A percentile compares a stretch with the other conserved stretches of the same genome.
Evolutionary conservation across 495 filamentous ascomycete genomes (phyloP).

Genomic region (Sordaria brevicollis): DNA sequence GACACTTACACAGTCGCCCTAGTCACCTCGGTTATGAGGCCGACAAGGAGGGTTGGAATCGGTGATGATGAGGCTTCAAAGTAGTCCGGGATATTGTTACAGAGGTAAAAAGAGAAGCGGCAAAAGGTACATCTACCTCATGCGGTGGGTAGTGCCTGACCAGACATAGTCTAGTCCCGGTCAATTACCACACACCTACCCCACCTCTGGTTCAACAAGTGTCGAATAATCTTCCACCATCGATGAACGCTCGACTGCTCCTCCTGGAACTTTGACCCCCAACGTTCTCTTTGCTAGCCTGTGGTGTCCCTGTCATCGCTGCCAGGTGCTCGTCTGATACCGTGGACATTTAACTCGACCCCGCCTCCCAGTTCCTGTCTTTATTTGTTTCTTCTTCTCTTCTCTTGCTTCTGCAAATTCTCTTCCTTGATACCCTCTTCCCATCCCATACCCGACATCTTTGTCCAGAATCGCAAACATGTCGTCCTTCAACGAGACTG

Average conservation of each 20-base stretch:
- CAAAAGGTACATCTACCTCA: background rate
- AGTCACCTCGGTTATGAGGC: background rate
- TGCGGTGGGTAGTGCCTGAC: background rate
- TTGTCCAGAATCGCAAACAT: constrained; percentile 51
- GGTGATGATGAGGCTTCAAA: background rate
- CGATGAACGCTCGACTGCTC: background rate
- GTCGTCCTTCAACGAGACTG: constrained; percentile 67
- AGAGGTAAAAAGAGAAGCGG: background rate
- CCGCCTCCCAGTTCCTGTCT: constrained; percentile 14
- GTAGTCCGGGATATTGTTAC: background rate
- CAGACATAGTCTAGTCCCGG: background rate
- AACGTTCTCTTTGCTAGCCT: background rate
- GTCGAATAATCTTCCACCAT: background rate
- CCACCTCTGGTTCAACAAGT: background rate
- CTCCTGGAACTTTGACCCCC: background rate
- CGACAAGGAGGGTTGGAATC: background rate
- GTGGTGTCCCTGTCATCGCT: background rate
- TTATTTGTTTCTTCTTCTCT: constrained; percentile 13
- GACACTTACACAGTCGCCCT: too few relatives aligned
- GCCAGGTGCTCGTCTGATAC: background rate
- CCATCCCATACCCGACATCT: constrained; percentile 6
- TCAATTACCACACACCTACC: background rate
- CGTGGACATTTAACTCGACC: constrained; percentile 25
- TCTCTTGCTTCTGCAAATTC: constrained; percentile 17
- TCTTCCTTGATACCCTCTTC: constrained; percentile 18